Percentiles rank a stretch among this genome's conserved stretches.
Evolutionary conservation across 345 rosid species (phyloP).

Genomic region (Pelargonium nanum): DNA sequence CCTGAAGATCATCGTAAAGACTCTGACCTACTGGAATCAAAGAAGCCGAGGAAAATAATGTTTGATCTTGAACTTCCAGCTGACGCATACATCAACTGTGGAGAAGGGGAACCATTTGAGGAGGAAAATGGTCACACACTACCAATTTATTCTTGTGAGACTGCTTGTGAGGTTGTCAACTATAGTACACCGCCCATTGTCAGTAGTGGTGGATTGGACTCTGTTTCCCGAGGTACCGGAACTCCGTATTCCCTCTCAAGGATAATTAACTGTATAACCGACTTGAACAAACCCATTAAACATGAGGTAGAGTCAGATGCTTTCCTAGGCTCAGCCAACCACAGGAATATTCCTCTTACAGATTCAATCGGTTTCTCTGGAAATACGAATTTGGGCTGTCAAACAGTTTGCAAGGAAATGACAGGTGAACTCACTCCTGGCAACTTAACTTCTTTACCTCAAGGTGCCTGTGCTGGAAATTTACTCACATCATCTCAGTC

Average conservation of each 20-base stretch:
- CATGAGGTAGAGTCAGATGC: constrained; percentile 25
- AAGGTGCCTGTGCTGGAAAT: constrained; percentile 5
- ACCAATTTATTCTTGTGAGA: constrained; percentile 12
- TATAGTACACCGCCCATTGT: constrained; percentile 7
- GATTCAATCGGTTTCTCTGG: constrained; percentile 7
- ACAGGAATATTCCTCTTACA: constrained; percentile 2
- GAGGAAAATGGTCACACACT: constrained; percentile 14
- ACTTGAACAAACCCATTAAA: constrained; percentile 41
- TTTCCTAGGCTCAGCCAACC: constrained; percentile 16
- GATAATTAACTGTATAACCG: constrained; percentile 22
- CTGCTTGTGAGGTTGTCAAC: constrained; percentile 12
- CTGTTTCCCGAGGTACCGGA: constrained; percentile 7
- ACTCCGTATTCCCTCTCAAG: not conserved
- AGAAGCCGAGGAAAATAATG: constrained; percentile 31
- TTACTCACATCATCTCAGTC: constrained; percentile 5
- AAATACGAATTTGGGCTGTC: constrained; percentile 9
- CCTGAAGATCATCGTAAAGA: constrained; percentile 8
- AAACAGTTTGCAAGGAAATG: constrained; percentile 1
- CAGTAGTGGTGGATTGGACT: constrained; percentile 3
- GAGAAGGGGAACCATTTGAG: constrained; percentile 16
- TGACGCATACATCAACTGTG: constrained; percentile 26
- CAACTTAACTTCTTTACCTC: constrained; percentile 1
- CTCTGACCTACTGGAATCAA: constrained; percentile 13
- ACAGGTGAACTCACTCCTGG: constrained; percentile 14
- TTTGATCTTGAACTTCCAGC: constrained; percentile 51